A percentile compares a stretch with the other conserved stretches of the same genome.
Evolutionary conservation across 2,329 filamentous ascomycete genomes (phyloP).

Genomic region (Alternaria infectoria): DNA sequence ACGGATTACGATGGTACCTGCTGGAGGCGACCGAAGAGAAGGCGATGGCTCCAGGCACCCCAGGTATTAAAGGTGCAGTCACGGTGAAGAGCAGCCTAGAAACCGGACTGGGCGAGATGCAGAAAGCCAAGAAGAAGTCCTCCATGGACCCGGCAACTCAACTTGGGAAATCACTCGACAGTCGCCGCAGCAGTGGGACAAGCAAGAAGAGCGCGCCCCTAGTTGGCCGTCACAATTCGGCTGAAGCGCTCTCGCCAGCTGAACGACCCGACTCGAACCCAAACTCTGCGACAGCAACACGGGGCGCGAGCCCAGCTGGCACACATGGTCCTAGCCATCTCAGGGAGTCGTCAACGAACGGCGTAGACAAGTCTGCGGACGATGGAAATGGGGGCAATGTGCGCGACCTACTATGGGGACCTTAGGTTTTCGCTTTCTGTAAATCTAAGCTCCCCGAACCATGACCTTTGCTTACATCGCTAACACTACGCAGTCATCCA

Average conservation of each 20-base stretch:
- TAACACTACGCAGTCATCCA: conserved; percentile 18
- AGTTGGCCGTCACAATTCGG: conserved; percentile 33
- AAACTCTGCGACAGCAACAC: conserved; percentile 38
- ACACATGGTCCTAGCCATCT: conserved; percentile 43
- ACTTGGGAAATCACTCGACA: conserved; percentile 84
- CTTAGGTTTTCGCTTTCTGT: conserved; percentile 44
- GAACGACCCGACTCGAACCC: conserved; percentile 33
- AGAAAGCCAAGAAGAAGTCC: conserved; percentile 52
- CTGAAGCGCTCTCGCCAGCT: conserved; percentile 30
- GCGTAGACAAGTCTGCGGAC: conserved; percentile 28
- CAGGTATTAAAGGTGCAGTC: conserved; percentile 81
- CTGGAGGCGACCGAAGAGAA: conserved; percentile 95
- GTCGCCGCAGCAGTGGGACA: conserved; percentile 83
- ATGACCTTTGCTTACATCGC: not conserved
- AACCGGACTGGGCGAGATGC: conserved; percentile 76
- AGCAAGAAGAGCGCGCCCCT: conserved; percentile 74
- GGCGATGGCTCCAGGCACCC: conserved; percentile 83
- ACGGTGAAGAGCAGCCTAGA: conserved; percentile 89
- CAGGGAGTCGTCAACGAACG: conserved; percentile 40
- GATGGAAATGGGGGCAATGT: conserved; percentile 49
- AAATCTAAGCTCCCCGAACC: conserved; percentile 39
- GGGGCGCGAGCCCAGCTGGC: conserved; percentile 41
- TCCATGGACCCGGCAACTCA: conserved; percentile 58
- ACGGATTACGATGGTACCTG: conserved; percentile 94
- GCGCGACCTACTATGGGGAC: conserved; percentile 54